These are phyloP conservation scores for Picochlorum sp. DNA, from an alignment of 139 green algal genomes.

Conservation along the genomic window DNA sequence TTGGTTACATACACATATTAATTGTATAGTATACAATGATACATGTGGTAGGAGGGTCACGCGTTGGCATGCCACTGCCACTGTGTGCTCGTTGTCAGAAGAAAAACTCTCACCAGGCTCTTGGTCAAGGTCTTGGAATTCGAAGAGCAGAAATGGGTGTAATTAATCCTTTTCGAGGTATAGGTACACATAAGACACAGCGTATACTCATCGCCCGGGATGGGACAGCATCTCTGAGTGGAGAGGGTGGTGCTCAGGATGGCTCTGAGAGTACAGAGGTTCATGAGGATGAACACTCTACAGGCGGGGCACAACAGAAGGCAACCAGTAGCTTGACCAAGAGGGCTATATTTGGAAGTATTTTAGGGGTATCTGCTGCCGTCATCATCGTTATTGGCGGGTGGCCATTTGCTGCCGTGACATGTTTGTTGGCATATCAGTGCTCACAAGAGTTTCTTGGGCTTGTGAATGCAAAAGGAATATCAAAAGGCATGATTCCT, in stretches of 20 bases:
- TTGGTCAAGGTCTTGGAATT: no score
- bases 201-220: no score
- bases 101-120: no score
- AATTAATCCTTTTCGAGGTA: no score
- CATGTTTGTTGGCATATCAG: constrained; percentile 62
- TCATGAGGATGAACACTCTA: background rate
- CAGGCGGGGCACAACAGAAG: constrained; percentile 6
- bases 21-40: no score
- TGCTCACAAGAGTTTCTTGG: constrained; percentile 55
- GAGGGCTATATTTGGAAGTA: constrained; percentile 46
- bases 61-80: background rate
- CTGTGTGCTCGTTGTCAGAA: background rate
- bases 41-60: background rate
- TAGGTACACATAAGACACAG: no score
- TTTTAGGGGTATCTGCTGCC: constrained; percentile 45
- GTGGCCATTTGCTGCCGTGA: constrained; percentile 40
- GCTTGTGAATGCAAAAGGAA: constrained; percentile 29
- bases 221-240: no score
- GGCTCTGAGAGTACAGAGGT: no score
- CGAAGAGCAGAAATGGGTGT: no score
- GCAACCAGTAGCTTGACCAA: constrained; percentile 36
- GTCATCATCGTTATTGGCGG: constrained; percentile 50
- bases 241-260: no score
- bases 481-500: constrained; percentile 48
- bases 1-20: no score